Evolutionary conservation across 768 basidiomycete genomes (phyloP).

Genomic region (Rhizopogon vulgaris): DNA sequence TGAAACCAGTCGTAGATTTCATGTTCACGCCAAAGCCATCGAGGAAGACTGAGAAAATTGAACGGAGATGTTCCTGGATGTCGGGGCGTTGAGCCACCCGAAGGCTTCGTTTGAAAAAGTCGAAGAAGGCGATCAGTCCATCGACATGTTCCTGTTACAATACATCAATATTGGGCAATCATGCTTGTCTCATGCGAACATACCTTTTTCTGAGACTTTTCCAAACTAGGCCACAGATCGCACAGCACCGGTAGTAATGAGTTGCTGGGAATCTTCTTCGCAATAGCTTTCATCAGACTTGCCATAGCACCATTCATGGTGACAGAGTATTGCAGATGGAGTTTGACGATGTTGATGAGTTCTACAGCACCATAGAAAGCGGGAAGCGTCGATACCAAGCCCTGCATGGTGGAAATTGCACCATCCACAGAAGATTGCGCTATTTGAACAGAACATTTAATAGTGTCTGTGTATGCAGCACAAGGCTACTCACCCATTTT

Average conservation of each 20-base stretch:
- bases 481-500: slow-evolving; percentile 22
- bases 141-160: slow-evolving; percentile 18
- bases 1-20: slow-evolving; percentile 21
- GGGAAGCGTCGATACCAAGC: slow-evolving; percentile 70
- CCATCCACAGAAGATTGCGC: slow-evolving; percentile 11
- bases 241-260: slow-evolving; percentile 60
- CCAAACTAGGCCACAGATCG: slow-evolving; percentile 45
- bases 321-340: slow-evolving; percentile 44
- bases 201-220: slow-evolving; percentile 33
- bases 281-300: slow-evolving; percentile 52
- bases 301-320: slow-evolving; percentile 23
- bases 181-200: neutral
- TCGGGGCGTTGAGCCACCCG: slow-evolving; percentile 58
- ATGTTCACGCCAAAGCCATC: slow-evolving; percentile 60
- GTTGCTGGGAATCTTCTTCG: slow-evolving; percentile 66
- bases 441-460: neutral
- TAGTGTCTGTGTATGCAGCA: neutral
- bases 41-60: slow-evolving; percentile 73
- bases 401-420: slow-evolving; percentile 48
- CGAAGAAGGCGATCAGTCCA: slow-evolving; percentile 47
- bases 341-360: slow-evolving; percentile 45
- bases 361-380: slow-evolving; percentile 73
- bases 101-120: slow-evolving; percentile 58
- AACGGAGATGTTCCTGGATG: slow-evolving; percentile 59
- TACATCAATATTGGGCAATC: neutral